A percentile compares a stretch with the other conserved stretches of the same genome.
phyloP scores from a whole-genome alignment of 352 stramenopile genomes.

The Globisporangium takayamanum region DNA sequence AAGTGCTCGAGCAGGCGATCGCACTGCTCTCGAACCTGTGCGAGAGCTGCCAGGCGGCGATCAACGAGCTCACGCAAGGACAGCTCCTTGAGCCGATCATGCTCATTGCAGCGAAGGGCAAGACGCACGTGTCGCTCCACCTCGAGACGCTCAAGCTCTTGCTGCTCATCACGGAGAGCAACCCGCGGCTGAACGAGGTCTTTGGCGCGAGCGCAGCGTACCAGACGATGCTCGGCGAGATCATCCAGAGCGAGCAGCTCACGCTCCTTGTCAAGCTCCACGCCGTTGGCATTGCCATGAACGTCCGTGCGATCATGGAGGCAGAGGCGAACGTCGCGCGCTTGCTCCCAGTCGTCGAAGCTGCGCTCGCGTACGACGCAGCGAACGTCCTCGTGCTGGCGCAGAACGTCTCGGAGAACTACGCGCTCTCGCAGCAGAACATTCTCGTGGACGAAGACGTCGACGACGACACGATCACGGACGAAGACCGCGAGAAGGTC shows the following conservation, averaged over 20 bases:
- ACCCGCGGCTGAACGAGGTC: constrained; percentile 65
- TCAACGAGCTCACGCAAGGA: constrained; percentile 77
- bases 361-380: constrained; percentile 73
- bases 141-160: constrained; percentile 78
- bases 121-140: constrained; percentile 45
- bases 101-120: constrained; percentile 52
- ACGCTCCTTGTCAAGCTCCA: constrained; percentile 43
- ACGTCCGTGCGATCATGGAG: constrained; percentile 70
- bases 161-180: constrained; percentile 77
- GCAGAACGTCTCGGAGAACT: constrained; percentile 59
- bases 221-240: constrained; percentile 55
- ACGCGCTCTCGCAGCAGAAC: constrained; percentile 44
- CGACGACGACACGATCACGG: constrained; percentile 54
- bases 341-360: constrained; percentile 62
- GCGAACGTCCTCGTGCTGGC: constrained; percentile 69
- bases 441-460: constrained; percentile 61
- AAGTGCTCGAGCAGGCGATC: constrained; percentile 78
- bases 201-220: constrained; percentile 54
- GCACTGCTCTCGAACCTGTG: constrained; percentile 76
- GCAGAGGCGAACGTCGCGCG: constrained; percentile 60
- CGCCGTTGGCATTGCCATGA: constrained; percentile 74
- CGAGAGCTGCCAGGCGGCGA: constrained; percentile 72
- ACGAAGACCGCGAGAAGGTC: constrained; percentile 55
- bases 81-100: constrained; percentile 72
- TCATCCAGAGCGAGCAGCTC: constrained; percentile 55